Evolutionary conservation across 2,329 filamentous ascomycete genomes (phyloP).

Genomic region (Arthrobotrys sinensis): DNA sequence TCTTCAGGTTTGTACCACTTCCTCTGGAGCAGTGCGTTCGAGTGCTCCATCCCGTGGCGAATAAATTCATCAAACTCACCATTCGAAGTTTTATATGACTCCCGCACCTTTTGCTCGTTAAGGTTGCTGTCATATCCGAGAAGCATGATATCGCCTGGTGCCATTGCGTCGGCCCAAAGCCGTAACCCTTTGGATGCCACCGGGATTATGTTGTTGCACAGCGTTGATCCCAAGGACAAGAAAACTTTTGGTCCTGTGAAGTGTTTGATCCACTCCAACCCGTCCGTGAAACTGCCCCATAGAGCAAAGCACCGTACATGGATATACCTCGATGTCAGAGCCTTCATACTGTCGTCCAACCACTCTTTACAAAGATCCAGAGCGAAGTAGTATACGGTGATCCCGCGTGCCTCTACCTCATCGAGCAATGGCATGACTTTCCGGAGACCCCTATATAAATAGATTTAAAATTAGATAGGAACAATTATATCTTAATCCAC

Average conservation of each 20-base stretch:
- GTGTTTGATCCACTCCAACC: conserved; percentile 18
- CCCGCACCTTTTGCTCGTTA: neutral
- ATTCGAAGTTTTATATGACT: neutral
- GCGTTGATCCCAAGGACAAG: conserved; percentile 11
- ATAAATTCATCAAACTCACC: conserved; percentile 18
- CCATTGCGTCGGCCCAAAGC: conserved; percentile 14
- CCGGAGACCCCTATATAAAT: conserved; percentile 1
- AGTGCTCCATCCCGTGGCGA: conserved; percentile 22
- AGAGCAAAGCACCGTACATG: conserved; percentile 4
- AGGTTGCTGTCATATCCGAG: conserved; percentile 16
- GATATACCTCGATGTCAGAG: neutral
- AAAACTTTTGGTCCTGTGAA: conserved; percentile 12
- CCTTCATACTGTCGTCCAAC: neutral
- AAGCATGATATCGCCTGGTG: neutral
- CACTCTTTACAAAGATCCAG: conserved; percentile 16
- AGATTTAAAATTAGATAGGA: too few relatives aligned
- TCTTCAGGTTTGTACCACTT: conserved; percentile 12
- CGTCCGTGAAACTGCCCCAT: conserved; percentile 19
- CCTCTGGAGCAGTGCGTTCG: neutral
- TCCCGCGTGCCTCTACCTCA: neutral
- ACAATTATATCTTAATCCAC: too few relatives aligned
- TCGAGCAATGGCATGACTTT: conserved; percentile 20
- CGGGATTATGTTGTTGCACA: conserved; percentile 27
- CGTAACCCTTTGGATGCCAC: conserved; percentile 5
- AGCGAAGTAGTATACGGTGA: conserved; percentile 4